These are phyloP conservation scores for Physaria fendleri DNA, from an alignment of 345 rosid genomes.

Conservation along the genomic window DNA sequence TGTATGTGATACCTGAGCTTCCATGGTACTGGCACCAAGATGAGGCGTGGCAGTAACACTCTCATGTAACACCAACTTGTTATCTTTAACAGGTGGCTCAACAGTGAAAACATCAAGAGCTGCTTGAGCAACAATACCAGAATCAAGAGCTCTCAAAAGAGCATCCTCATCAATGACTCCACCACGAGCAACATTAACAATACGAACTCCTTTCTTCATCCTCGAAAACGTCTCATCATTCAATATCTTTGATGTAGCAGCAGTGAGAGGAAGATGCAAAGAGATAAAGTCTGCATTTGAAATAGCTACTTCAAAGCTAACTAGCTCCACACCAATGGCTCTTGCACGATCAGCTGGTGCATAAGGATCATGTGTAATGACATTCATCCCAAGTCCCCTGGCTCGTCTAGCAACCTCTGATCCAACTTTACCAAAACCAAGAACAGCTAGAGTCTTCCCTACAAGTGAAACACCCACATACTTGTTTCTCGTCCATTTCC, in stretches of 20 bases:
- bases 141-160: slow-evolving; percentile 39
- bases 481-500: slow-evolving; percentile 44
- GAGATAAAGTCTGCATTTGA: slow-evolving; percentile 47
- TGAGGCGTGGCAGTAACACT: slow-evolving; percentile 49
- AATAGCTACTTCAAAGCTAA: slow-evolving; percentile 43
- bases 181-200: slow-evolving; percentile 49
- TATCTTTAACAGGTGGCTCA: slow-evolving; percentile 42
- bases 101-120: slow-evolving; percentile 47
- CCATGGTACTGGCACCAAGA: slow-evolving; percentile 56
- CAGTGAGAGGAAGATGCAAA: slow-evolving; percentile 48
- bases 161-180: slow-evolving; percentile 53
- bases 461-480: slow-evolving; percentile 48
- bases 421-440: slow-evolving; percentile 63
- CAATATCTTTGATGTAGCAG: slow-evolving; percentile 42
- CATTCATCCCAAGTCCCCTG: slow-evolving; percentile 47
- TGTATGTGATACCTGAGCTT: slow-evolving; percentile 40
- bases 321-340: slow-evolving; percentile 42
- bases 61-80: slow-evolving; percentile 44
- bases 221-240: slow-evolving; percentile 45
- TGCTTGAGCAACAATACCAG: slow-evolving; percentile 46
- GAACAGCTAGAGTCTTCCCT: slow-evolving; percentile 46
- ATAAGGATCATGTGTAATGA: slow-evolving; percentile 49
- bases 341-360: slow-evolving; percentile 52
- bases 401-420: slow-evolving; percentile 52
- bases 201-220: slow-evolving; percentile 47